Conservation (phyloP, 192 early-diverging fungal genomes). For the Coemansia sp. region DNA sequence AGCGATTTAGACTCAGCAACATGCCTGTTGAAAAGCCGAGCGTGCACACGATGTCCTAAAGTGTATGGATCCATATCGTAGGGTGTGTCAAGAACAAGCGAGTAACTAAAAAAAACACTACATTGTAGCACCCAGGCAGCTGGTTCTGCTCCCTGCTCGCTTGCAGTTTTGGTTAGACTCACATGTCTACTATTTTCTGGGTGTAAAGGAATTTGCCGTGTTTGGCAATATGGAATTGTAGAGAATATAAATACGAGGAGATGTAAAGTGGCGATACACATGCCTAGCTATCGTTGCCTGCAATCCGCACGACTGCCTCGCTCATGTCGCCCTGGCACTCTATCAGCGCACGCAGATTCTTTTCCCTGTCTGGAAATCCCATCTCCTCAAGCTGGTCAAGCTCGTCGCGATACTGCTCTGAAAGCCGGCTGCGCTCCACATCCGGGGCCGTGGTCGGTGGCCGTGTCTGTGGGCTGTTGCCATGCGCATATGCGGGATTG, state of each 20-base stretch:
- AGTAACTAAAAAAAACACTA: not conserved
- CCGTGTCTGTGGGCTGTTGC: not conserved
- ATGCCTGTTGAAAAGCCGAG: not conserved
- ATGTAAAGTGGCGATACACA: not conserved
- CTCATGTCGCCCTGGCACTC: conserved; percentile 83
- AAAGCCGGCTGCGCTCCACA: not conserved
- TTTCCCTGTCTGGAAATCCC: conserved; percentile 84
- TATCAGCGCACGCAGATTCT: conserved; percentile 85
- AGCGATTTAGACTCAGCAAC: not conserved
- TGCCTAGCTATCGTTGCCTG: conserved; percentile 3
- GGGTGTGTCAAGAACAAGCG: too few species aligned
- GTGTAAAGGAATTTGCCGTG: not conserved
- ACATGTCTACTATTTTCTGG: not conserved
- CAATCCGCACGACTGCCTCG: conserved; percentile 63
- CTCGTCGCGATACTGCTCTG: conserved; percentile 64
- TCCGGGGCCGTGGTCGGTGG: conserved; percentile 2
- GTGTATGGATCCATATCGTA: too few species aligned
- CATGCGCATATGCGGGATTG: conserved; percentile 3
- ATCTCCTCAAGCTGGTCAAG: conserved; percentile 84
- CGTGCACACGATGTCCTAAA: not conserved
- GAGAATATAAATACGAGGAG: conserved; percentile 1
- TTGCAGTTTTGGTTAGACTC: not conserved
- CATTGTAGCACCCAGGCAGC: not conserved
- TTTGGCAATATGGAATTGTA: not conserved
- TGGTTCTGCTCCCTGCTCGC: not conserved